Evolutionary conservation across 1,284 basidiomycete genomes (phyloP).

Genomic region (Heterobasidion parviporum): DNA sequence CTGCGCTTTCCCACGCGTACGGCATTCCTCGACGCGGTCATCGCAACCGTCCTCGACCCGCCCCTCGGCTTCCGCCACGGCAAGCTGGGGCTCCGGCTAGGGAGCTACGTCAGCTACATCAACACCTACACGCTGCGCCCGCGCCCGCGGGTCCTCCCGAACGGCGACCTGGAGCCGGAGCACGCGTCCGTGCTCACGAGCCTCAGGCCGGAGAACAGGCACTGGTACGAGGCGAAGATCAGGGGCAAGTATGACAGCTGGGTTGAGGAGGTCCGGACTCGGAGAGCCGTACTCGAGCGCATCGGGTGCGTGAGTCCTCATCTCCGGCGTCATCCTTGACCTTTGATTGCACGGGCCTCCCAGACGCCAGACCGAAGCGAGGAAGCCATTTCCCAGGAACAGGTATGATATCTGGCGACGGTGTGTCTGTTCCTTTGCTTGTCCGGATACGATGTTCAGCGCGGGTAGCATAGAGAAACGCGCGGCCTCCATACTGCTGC

Average conservation of each 20-base stretch:
- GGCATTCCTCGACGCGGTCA: constrained; percentile 2
- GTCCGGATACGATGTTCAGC: background rate
- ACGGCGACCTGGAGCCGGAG: background rate
- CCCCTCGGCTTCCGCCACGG: constrained; percentile 1
- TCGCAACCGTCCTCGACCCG: constrained; percentile 3
- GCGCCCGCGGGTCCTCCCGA: background rate
- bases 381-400: background rate
- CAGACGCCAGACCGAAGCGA: background rate
- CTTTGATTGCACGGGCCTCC: background rate
- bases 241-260: background rate
- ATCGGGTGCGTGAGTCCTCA: background rate
- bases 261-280: background rate
- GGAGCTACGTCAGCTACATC: background rate
- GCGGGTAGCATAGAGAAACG: background rate
- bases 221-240: background rate
- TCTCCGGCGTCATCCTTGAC: background rate
- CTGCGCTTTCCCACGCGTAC: constrained; percentile 2
- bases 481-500: background rate
- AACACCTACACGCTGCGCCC: background rate
- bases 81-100: background rate
- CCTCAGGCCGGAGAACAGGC: background rate
- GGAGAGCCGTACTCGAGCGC: background rate
- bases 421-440: background rate
- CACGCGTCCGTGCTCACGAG: background rate
- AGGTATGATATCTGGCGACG: background rate